phyloP scores from a whole-genome alignment of 78 protist genomes.

The Anaeramoeba ignava region DNA sequence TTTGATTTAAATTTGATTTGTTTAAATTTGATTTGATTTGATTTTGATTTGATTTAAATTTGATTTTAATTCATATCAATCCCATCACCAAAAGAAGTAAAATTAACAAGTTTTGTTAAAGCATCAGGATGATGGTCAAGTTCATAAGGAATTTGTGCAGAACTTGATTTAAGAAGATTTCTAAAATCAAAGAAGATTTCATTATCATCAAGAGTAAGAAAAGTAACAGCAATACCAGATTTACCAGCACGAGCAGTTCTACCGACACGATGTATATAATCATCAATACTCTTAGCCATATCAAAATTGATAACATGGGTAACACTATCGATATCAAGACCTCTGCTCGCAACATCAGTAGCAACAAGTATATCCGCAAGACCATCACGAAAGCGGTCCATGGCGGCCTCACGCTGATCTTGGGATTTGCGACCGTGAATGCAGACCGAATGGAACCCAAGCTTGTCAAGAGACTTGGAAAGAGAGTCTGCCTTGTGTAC shows the following conservation, averaged over 20 bases:
- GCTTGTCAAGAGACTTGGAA: background rate
- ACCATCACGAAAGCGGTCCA: slow-evolving; percentile 38
- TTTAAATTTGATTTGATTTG: too few relatives aligned
- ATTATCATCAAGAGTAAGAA: slow-evolving; percentile 58
- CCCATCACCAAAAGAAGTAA: too few relatives aligned
- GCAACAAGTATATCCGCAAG: background rate
- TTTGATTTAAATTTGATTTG: too few relatives aligned
- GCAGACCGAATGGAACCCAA: slow-evolving; percentile 15
- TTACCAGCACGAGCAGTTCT: slow-evolving; percentile 92
- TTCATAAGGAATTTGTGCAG: slow-evolving; percentile 14
- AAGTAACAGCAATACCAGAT: slow-evolving; percentile 64
- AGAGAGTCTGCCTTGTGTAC: slow-evolving; percentile 37
- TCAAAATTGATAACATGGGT: background rate
- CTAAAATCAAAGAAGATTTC: slow-evolving; percentile 54
- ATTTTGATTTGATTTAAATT: too few relatives aligned
- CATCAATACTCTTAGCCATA: background rate
- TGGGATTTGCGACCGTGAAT: slow-evolving; percentile 46
- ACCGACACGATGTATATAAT: slow-evolving; percentile 74
- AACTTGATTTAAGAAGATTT: slow-evolving; percentile 27
- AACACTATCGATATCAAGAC: background rate
- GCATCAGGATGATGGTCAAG: slow-evolving; percentile 17
- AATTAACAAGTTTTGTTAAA: background rate
- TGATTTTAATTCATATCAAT: too few relatives aligned
- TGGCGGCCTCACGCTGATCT: slow-evolving; percentile 46
- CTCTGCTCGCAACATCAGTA: background rate